phyloP scores from a whole-genome alignment of 2,329 filamentous ascomycete genomes.

The Neoarthrinium moseri region DNA sequence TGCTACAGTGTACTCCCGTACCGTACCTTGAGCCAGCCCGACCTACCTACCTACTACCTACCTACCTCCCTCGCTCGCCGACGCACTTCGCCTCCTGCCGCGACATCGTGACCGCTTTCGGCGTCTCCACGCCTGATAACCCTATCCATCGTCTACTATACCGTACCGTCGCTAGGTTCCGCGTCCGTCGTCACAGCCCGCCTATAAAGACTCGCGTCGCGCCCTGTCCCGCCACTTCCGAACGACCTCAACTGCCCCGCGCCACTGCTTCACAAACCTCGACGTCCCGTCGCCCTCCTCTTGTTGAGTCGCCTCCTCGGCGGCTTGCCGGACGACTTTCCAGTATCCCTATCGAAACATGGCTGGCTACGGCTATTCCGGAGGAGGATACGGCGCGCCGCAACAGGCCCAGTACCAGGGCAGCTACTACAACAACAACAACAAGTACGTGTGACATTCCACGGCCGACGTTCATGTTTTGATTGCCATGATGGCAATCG shows the following conservation, averaged over 20 bases:
- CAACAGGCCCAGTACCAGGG: conserved; percentile 28
- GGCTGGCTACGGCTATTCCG: conserved; percentile 31
- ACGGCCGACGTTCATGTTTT: neutral
- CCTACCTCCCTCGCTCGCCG: neutral
- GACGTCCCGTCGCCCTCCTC: neutral
- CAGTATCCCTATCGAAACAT: conserved; percentile 17
- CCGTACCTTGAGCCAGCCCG: no score
- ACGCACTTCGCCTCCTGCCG: neutral
- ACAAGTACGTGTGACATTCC: conserved; percentile 16
- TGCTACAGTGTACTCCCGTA: neutral
- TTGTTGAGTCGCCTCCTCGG: conserved; percentile 1
- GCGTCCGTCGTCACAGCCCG: no score
- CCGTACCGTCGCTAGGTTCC: neutral
- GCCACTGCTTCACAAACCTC: neutral
- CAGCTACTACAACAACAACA: conserved; percentile 29
- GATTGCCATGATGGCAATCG: conserved; percentile 3
- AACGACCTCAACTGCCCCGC: neutral
- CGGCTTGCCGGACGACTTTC: neutral
- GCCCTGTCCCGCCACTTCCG: neutral
- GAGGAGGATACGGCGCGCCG: conserved; percentile 27
- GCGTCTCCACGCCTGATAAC: conserved; percentile 5
- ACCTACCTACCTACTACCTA: no score
- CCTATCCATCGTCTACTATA: neutral
- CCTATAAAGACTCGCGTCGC: neutral
- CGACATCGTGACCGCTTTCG: conserved; percentile 6